These are phyloP conservation scores for Syzygium jambos DNA, from an alignment of 345 rosid species.

Conservation along the genomic window DNA sequence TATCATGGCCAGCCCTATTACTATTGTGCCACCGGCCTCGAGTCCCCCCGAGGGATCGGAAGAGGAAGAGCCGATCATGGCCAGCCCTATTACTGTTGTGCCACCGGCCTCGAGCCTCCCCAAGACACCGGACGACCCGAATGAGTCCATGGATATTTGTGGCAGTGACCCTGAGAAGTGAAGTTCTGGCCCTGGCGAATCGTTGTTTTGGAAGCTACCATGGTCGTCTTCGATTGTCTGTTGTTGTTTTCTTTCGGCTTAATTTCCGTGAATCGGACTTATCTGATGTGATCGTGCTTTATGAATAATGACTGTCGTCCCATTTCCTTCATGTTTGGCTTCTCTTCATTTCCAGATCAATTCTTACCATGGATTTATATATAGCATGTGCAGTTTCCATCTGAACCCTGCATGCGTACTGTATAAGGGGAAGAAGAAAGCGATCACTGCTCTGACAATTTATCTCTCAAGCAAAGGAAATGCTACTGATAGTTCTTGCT, in stretches of 20 bases:
- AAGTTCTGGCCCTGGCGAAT: background rate
- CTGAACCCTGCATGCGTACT: background rate
- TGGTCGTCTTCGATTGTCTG: background rate
- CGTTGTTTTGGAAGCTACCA: background rate
- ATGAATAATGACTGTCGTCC: background rate
- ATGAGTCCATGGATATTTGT: background rate
- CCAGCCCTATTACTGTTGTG: background rate
- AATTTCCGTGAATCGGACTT: background rate
- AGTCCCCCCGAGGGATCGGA: background rate
- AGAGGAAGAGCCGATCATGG: background rate
- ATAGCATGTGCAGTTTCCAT: background rate
- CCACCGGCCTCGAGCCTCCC: background rate
- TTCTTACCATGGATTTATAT: background rate
- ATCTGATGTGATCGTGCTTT: background rate
- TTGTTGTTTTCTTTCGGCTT: background rate
- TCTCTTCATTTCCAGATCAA: background rate
- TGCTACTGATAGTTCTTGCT: background rate
- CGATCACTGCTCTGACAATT: background rate
- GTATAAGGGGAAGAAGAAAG: background rate
- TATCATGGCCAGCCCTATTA: background rate
- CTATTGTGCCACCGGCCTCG: background rate
- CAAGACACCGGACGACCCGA: background rate
- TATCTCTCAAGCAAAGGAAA: background rate
- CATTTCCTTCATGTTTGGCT: background rate
- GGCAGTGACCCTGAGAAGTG: background rate